These are phyloP conservation scores for Poteriospumella lacustris DNA, from an alignment of 108 stramenopile genomes.

Conservation along the genomic window DNA sequence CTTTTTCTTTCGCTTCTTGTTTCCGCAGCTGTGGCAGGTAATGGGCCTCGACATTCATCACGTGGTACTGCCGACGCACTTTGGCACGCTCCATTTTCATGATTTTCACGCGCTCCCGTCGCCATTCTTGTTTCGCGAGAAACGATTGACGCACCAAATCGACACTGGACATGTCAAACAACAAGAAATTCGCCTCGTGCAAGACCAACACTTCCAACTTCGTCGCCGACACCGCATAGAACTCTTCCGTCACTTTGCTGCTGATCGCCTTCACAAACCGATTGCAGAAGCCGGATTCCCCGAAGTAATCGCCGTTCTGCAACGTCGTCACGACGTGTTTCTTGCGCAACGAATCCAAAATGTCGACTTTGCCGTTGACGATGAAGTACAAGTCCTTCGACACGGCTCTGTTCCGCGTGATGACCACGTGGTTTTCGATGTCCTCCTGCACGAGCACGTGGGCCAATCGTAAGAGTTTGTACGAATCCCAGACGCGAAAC, in stretches of 20 bases:
- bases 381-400: not conserved
- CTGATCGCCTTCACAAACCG: not conserved
- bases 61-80: not conserved
- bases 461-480: conserved; percentile 12
- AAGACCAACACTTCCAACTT: not conserved
- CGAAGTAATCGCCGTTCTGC: not conserved
- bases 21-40: too few relatives aligned
- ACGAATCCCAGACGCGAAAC: conserved; percentile 24
- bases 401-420: not conserved
- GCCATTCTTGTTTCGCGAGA: not conserved
- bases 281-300: conserved; percentile 17
- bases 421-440: not conserved
- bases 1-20: too few relatives aligned
- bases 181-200: not conserved
- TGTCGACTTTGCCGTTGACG: not conserved
- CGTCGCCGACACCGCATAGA: not conserved
- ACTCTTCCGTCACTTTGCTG: not conserved
- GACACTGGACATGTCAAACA: not conserved
- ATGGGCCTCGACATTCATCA: not conserved
- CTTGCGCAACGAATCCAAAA: not conserved
- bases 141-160: conserved; percentile 1
- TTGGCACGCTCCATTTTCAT: not conserved
- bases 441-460: conserved; percentile 13
- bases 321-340: conserved; percentile 9
- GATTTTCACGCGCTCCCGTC: not conserved